Evolutionary conservation across 1,139 yeast species (phyloP).

Genomic region (Pichia sp.): DNA sequence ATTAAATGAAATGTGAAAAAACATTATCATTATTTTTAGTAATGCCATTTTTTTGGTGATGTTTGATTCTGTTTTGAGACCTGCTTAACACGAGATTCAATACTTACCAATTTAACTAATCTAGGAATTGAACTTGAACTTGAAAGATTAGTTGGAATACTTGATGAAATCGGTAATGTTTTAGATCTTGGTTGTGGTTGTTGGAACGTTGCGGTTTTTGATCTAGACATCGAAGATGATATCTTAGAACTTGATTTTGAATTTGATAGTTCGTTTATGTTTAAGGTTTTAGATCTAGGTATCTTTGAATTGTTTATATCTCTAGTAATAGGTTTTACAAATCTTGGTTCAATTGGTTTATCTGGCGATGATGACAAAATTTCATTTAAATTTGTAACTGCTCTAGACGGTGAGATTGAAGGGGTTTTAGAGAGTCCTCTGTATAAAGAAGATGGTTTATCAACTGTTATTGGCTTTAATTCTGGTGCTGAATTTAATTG

Average conservation of each 20-base stretch:
- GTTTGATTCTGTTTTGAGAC: conserved; percentile 1
- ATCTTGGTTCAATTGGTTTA: background rate
- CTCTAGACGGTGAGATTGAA: conserved; percentile 23
- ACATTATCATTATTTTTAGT: background rate
- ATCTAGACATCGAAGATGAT: conserved; percentile 7
- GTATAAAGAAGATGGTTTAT: background rate
- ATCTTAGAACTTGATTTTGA: background rate
- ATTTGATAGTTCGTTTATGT: background rate
- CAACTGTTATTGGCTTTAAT: conserved; percentile 1
- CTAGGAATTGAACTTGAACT: conserved; percentile 19
- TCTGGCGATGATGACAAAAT: conserved; percentile 12
- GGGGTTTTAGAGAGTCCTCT: background rate
- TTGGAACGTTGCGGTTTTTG: conserved; percentile 11
- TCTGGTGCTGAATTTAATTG: conserved; percentile 1
- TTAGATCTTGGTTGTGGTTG: background rate
- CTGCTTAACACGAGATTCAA: conserved; percentile 9
- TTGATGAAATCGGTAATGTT: conserved; percentile 5
- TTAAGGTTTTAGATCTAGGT: conserved; percentile 5
- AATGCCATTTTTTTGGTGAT: conserved; percentile 11
- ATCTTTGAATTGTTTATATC: background rate
- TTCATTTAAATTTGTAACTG: conserved; percentile 18
- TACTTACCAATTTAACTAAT: conserved; percentile 11
- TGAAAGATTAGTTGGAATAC: conserved; percentile 5
- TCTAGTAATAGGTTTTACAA: conserved; percentile 2
- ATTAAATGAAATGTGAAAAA: background rate